phyloP scores from a whole-genome alignment of 768 basidiomycete genomes.

The Aureoboletus auriporus region DNA sequence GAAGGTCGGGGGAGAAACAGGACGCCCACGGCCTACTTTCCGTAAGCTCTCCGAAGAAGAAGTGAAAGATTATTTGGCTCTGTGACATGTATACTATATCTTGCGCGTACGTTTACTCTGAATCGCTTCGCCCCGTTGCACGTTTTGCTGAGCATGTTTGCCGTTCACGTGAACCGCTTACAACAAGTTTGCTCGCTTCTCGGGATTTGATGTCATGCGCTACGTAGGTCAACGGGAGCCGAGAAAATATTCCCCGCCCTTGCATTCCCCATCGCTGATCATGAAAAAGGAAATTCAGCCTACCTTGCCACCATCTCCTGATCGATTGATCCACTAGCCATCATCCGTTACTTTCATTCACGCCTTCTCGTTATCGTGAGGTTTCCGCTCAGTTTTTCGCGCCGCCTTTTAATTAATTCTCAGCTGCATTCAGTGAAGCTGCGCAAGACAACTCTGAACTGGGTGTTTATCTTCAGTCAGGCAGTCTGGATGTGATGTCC shows the following conservation, averaged over 20 bases:
- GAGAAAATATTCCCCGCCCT: slow-evolving; percentile 5
- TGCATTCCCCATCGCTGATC: slow-evolving; percentile 20
- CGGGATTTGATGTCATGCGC: slow-evolving; percentile 4
- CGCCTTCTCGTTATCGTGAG: slow-evolving; percentile 29
- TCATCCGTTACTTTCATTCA: slow-evolving; percentile 23
- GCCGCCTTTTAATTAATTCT: slow-evolving; percentile 25
- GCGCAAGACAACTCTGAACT: slow-evolving; percentile 8
- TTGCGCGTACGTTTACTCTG: slow-evolving; percentile 29
- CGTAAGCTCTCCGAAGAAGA: slow-evolving; percentile 95
- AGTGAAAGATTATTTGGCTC: slow-evolving; percentile 90
- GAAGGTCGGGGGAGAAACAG: slow-evolving; percentile 64
- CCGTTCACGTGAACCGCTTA: slow-evolving; percentile 9
- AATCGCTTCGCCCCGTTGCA: slow-evolving; percentile 6
- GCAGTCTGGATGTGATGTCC: slow-evolving; percentile 6
- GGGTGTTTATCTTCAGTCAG: slow-evolving; percentile 13
- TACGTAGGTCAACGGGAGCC: slow-evolving; percentile 6
- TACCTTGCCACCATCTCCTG: slow-evolving; percentile 23
- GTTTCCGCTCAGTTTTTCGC: slow-evolving; percentile 22
- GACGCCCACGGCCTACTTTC: slow-evolving; percentile 82
- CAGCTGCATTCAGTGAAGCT: slow-evolving; percentile 12
- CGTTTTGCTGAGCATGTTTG: slow-evolving; percentile 14
- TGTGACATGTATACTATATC: slow-evolving; percentile 48
- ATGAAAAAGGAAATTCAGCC: slow-evolving; percentile 24
- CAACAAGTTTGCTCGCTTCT: slow-evolving; percentile 3
- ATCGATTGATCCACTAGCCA: slow-evolving; percentile 28